Percentiles rank a stretch among this genome's conserved stretches.
Conservation (phyloP, 257 asterid species). For the Fraxinus excelsior region DNA sequence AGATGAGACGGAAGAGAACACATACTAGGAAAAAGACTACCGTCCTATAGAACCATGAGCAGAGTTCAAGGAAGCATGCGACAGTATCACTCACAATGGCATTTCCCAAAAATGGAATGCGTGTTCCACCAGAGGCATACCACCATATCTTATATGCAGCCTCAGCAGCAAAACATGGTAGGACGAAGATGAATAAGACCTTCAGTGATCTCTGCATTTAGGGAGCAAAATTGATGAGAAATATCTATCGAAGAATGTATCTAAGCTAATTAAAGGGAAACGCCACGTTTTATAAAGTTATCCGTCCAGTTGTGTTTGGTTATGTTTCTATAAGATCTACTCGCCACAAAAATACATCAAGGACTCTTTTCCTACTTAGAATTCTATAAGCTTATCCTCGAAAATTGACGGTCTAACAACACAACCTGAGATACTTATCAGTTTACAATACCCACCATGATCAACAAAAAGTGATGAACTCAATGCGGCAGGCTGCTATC, state of each 20-base stretch:
- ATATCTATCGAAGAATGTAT: not conserved
- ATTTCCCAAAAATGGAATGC: conserved; percentile 80
- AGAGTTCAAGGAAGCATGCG: conserved; percentile 78
- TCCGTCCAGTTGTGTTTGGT: not conserved
- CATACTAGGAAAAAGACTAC: conserved; percentile 87
- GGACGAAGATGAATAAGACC: conserved; percentile 73
- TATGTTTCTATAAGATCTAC: not conserved
- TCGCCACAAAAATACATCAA: not conserved
- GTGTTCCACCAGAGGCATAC: conserved; percentile 81
- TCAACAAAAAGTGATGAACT: not conserved
- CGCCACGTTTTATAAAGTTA: not conserved
- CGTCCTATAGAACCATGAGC: conserved; percentile 93
- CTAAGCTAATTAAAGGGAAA: not conserved
- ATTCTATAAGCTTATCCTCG: too few species aligned
- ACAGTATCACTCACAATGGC: conserved; percentile 69
- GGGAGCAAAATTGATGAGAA: conserved; percentile 1
- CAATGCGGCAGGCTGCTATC: not conserved
- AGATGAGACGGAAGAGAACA: conserved; percentile 79
- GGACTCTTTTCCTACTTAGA: not conserved
- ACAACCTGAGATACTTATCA: too few species aligned
- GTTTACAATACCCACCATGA: too few species aligned
- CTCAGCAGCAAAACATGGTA: conserved; percentile 87
- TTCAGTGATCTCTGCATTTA: conserved; percentile 72
- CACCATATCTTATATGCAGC: conserved; percentile 87
- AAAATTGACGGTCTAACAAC: too few species aligned